These are phyloP conservation scores for Hypoxylon sp. DNA, from an alignment of 2,329 filamentous ascomycete species.

Conservation along the genomic window DNA sequence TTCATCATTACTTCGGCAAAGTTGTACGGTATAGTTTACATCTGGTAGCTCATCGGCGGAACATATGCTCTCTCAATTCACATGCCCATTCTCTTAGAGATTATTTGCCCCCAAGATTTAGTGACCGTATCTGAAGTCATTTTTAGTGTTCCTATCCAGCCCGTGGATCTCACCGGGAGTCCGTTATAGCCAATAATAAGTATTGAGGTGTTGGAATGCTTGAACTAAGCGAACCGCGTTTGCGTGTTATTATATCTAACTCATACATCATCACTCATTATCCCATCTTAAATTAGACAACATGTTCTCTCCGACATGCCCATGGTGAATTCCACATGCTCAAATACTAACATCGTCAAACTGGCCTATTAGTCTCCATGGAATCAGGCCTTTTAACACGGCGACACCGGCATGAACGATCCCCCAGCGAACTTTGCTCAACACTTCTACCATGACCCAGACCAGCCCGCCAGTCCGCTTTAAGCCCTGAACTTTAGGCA, in stretches of 20 bases:
- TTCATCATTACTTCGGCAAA: slow-evolving; percentile 33
- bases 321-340: background rate
- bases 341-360: slow-evolving; percentile 36
- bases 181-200: background rate
- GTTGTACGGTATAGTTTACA: slow-evolving; percentile 40
- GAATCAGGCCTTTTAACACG: slow-evolving; percentile 59
- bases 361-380: slow-evolving; percentile 46
- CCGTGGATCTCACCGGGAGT: too few relatives aligned
- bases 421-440: slow-evolving; percentile 72
- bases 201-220: background rate
- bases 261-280: slow-evolving; percentile 1
- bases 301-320: background rate
- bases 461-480: slow-evolving; percentile 67
- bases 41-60: slow-evolving; percentile 29
- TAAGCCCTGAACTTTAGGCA: slow-evolving; percentile 56
- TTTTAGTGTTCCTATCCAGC: background rate
- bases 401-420: slow-evolving; percentile 74
- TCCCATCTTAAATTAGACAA: background rate
- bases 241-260: background rate
- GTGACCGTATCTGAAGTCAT: background rate
- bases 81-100: slow-evolving; percentile 21
- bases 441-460: slow-evolving; percentile 67
- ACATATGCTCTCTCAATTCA: slow-evolving; percentile 33
- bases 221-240: background rate
- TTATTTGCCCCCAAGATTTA: background rate